These are phyloP conservation scores for Dactylella cylindrospora DNA, from an alignment of 2,329 filamentous ascomycete genomes.

Conservation along the genomic window DNA sequence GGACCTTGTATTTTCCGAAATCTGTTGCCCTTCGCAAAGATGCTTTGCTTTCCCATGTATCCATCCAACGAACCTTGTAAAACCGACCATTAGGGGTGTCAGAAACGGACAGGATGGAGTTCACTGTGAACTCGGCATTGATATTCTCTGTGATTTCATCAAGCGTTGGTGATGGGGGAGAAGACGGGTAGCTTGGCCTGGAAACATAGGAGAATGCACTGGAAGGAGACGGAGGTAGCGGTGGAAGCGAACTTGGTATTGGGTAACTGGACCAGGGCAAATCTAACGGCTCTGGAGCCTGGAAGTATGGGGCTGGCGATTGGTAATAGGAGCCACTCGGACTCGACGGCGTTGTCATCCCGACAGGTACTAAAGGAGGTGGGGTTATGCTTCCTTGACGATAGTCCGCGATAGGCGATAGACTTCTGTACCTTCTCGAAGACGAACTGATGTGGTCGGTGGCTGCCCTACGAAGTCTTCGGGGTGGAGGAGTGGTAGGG, in stretches of 20 bases:
- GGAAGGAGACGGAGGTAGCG: conserved; percentile 23
- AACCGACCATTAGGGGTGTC: conserved; percentile 28
- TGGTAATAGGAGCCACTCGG: conserved; percentile 14
- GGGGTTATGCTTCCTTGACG: conserved; percentile 7
- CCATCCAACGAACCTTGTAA: conserved; percentile 42
- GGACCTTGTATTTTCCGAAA: conserved; percentile 39
- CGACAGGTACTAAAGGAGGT: no score
- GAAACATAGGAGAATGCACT: conserved; percentile 35
- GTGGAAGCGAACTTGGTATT: conserved; percentile 10
- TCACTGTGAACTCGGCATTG: conserved; percentile 37
- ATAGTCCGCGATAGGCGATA: conserved; percentile 38
- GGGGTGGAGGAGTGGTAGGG: conserved; percentile 18
- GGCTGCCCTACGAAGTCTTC: conserved; percentile 14
- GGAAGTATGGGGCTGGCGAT: conserved; percentile 12
- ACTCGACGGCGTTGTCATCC: no score
- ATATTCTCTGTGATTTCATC: conserved; percentile 28
- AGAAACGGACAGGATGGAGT: conserved; percentile 21
- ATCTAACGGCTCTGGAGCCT: conserved; percentile 21
- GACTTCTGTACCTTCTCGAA: conserved; percentile 29
- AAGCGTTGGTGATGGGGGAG: conserved; percentile 3
- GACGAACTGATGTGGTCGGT: conserved; percentile 27
- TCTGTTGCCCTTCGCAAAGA: conserved; percentile 36
- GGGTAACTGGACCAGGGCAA: conserved; percentile 28
- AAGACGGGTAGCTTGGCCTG: conserved; percentile 18
- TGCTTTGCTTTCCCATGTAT: conserved; percentile 40